Evolutionary conservation across 23 red algal genomes (phyloP).

Genomic region (Agarophyton chilense): DNA sequence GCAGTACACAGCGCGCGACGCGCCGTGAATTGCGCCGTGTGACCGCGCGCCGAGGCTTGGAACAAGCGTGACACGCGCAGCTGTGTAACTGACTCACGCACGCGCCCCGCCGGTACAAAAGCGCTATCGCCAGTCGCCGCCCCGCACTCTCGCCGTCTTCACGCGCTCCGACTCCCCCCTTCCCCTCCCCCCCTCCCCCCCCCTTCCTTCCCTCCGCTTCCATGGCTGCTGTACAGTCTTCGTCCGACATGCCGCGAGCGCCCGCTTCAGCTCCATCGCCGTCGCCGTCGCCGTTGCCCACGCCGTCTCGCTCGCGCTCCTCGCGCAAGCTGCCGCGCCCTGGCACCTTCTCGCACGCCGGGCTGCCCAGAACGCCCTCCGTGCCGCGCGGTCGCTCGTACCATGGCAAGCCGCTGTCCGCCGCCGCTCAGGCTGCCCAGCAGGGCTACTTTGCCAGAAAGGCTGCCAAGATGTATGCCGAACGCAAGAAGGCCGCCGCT

Average conservation of each 20-base stretch:
- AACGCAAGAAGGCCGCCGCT: conserved; percentile 18
- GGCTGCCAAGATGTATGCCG: conserved; percentile 54
- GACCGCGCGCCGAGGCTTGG: too few species aligned
- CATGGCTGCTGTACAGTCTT: conserved; percentile 20
- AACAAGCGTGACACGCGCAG: neutral
- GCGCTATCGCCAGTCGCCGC: conserved; percentile 3
- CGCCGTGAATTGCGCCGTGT: conserved; percentile 3
- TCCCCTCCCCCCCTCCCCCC: neutral
- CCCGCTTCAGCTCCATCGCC: neutral
- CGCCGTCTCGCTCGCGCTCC: neutral
- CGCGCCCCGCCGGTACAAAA: neutral
- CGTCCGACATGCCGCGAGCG: neutral
- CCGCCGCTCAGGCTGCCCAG: conserved; percentile 52
- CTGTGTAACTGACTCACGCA: neutral
- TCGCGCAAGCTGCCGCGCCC: conserved; percentile 18
- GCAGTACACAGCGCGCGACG: neutral
- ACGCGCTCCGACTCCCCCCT: neutral
- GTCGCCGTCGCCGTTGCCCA: neutral
- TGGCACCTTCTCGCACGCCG: conserved; percentile 18
- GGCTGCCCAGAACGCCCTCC: conserved; percentile 5
- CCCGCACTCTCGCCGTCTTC: too few species aligned
- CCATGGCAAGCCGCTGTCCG: conserved; percentile 31
- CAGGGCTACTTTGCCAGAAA: conserved; percentile 52
- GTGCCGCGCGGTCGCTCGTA: conserved; percentile 40
- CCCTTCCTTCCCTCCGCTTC: neutral